Conservation (phyloP, 1,139 yeast genomes). For the Yamadazyma dendronema region DNA sequence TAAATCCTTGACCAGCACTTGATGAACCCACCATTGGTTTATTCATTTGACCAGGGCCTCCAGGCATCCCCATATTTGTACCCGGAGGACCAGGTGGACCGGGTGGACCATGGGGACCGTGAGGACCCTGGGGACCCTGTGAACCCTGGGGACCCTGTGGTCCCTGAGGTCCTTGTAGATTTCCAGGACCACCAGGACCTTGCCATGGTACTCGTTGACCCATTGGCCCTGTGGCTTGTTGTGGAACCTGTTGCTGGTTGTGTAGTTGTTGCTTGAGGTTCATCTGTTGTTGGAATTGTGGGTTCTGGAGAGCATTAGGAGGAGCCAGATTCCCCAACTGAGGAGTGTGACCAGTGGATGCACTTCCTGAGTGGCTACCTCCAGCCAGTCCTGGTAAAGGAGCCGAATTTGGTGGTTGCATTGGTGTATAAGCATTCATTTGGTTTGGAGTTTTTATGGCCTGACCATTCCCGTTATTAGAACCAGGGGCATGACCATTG, state of each 20-base stretch:
- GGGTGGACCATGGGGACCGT: not conserved
- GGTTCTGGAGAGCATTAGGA: conserved; percentile 4
- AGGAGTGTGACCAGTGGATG: conserved; percentile 28
- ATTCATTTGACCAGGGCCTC: conserved; percentile 1
- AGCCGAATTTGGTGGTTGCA: conserved; percentile 26
- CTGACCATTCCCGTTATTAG: conserved; percentile 9
- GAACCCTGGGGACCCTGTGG: not conserved
- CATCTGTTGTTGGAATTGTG: conserved; percentile 4
- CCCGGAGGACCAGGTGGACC: not conserved
- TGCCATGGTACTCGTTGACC: conserved; percentile 1
- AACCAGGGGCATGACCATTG: conserved; percentile 3
- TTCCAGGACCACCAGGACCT: not conserved
- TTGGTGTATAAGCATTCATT: conserved; percentile 5
- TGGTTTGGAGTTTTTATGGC: conserved; percentile 12
- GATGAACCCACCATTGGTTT: conserved; percentile 10
- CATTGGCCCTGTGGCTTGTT: not conserved
- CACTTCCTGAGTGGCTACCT: conserved; percentile 19
- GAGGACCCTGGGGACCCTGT: not conserved
- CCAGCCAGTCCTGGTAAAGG: conserved; percentile 21
- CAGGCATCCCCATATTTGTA: not conserved
- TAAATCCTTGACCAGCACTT: not conserved
- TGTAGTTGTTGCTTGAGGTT: not conserved
- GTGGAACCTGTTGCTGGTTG: not conserved
- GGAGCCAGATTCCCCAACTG: conserved; percentile 25
- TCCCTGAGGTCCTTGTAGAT: not conserved